Evolutionary conservation across 768 basidiomycete genomes (phyloP), one percentile per base, ranked within the genome.

Genomic region (Pulveroboletus ravenelii): DNA sequence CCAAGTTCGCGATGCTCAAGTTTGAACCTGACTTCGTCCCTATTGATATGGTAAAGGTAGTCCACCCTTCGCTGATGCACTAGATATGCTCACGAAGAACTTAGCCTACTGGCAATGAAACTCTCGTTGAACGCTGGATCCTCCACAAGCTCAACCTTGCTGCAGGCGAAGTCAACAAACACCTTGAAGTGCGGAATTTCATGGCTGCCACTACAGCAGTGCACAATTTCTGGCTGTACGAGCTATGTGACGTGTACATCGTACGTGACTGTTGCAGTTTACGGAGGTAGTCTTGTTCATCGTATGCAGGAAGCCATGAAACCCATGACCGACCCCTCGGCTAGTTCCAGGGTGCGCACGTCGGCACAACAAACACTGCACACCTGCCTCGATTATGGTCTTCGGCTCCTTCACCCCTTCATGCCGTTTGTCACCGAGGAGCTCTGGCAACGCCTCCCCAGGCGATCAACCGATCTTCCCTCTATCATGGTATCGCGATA

Each of bases 371-470:
- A 98, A 70, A 98, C 95, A 0, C 73, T 99, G 32, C 96, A 97
- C 69, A 94, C 87, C 7, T 95, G 93, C 66, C 78, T 99, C 36
- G 96, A 99, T 60, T 72, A 85, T 53, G 96, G 94, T 10, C 75
- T 99, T 47, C 83, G 87, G 17, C 75, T 99, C 2, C 76, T 98
- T 1, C 96, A 98, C 68, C 96, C 96, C 0, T 93, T 98, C 74
- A 99, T 98, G 96, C 96, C 96, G 1, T 99, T 89, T 69, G 90
- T 99, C 30, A 97, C 96, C 5, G 96, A 99, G 71, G 96, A 98
- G 68, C 74, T 99, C 10, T 99, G 96, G 96, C 96, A 99, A 67
- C 82, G 96, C 29, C 75, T 99, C 2, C 93, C 94, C 0, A 77
- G 94, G 15, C 76, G 93, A 52, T 82, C 86, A 2, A 85, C 85